Evolutionary conservation across 768 basidiomycete species (phyloP), one percentile per base, ranked within the genome.

Genomic region (Hericium alpestre): DNA sequence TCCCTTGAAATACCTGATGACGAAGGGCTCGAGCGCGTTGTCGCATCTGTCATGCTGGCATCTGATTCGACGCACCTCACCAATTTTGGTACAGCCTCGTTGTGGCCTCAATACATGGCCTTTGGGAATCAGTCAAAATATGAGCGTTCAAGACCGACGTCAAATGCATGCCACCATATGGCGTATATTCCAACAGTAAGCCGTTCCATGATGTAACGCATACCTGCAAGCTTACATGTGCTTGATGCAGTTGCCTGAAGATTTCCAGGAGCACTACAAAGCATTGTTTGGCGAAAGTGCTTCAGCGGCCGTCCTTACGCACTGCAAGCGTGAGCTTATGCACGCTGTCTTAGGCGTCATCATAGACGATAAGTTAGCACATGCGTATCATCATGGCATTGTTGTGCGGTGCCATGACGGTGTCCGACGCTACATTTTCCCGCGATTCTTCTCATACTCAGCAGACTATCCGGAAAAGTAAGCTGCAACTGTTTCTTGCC

Each of bases 391-490:
- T 6, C 58, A 69, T 49, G 68, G 70, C 0, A 63, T 67, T 38
- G 53, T 71, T 2, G 41, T 72, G 3, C 20, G 16, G 2, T 72
- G 61, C 51, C 38, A 22, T 4, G 70, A 73, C 52, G 67, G 69
- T 0, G 51, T 71, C 3, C 13, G 7, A 11, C 38, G 70, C 12
- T 55, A 61, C 1, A 1, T 71, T 1, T 71, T 59, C 53, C 65
- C 65, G 11, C 59, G 64, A 0, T 51, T 72, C 38, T 64, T 70
- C 43, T 62, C 63, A 1, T 69, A 71, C 50, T 66, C 67, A 0
- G 71, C 67, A 1, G 67, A 73, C 56, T 73, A 73, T 57, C 70
- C 70, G 0, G 69, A 73, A 38, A 73, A 72, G 74, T 73, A 56
- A 12, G 64, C 59, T n/a, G 23, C 43, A 22, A 4, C 23, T 10